Conservation (phyloP, 2,329 filamentous ascomycete genomes). For the Botryosphaeria agaves region DNA sequence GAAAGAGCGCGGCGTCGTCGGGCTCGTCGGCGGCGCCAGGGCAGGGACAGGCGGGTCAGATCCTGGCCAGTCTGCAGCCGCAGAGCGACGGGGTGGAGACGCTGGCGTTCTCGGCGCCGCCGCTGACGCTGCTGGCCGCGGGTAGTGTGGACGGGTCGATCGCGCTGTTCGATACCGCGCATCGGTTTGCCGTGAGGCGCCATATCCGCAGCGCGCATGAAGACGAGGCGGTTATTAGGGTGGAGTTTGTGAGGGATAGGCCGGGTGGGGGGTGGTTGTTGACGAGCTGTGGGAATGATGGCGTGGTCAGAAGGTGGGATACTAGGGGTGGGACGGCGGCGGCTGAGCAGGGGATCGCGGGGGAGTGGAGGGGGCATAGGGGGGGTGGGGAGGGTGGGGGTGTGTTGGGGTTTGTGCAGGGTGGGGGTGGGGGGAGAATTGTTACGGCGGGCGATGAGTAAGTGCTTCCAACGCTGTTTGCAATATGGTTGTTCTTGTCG, state of each 20-base stretch:
- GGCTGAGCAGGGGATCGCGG: conserved; percentile 51
- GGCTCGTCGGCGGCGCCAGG: conserved; percentile 20
- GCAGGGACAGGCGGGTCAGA: conserved; percentile 44
- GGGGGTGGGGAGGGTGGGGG: conserved; percentile 76
- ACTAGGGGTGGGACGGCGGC: conserved; percentile 48
- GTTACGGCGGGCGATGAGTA: conserved; percentile 81
- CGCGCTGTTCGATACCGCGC: conserved; percentile 69
- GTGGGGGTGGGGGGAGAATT: conserved; percentile 52
- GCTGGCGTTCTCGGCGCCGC: conserved; percentile 44
- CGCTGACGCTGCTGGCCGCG: conserved; percentile 41
- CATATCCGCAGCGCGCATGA: conserved; percentile 73
- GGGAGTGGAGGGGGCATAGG: conserved; percentile 82
- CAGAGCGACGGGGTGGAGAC: conserved; percentile 71
- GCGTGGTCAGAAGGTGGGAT: conserved; percentile 82
- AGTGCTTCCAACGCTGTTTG: not conserved
- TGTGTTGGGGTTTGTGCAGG: conserved; percentile 78
- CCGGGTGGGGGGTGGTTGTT: conserved; percentile 41
- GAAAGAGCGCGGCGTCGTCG: conserved; percentile 20
- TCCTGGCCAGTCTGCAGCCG: conserved; percentile 68
- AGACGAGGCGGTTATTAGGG: conserved; percentile 78
- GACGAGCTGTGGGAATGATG: conserved; percentile 83
- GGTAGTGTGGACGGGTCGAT: conserved; percentile 53
- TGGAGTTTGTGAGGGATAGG: conserved; percentile 57
- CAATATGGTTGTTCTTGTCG: not conserved
- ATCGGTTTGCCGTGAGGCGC: conserved; percentile 72